phyloP scores from a whole-genome alignment of 495 filamentous ascomycete genomes.

The Lindgomyces ingoldianus region DNA sequence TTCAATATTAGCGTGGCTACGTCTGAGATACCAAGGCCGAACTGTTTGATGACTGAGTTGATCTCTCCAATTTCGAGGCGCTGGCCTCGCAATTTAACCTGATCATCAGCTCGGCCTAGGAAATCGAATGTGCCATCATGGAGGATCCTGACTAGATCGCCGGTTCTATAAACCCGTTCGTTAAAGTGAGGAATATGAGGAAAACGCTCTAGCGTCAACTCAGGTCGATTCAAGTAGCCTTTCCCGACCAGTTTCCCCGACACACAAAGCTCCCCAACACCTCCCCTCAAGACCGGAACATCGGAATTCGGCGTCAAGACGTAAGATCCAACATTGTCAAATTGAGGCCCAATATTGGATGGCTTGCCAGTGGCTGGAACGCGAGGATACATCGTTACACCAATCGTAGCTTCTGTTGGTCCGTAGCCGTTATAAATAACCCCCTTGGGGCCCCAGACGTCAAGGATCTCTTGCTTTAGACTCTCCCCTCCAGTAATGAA shows the following conservation, averaged over 20 bases:
- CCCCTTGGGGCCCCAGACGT: constrained; percentile 62
- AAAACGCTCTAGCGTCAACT: constrained; percentile 66
- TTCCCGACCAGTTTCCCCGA: constrained; percentile 83
- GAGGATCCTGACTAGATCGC: constrained; percentile 73
- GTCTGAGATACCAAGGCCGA: constrained; percentile 51
- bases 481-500: constrained; percentile 78
- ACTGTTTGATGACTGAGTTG: constrained; percentile 61
- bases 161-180: constrained; percentile 70
- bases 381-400: constrained; percentile 74
- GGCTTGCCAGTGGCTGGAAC: constrained; percentile 70
- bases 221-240: constrained; percentile 78
- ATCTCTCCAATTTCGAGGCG: constrained; percentile 78
- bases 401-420: constrained; percentile 89
- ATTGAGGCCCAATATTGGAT: constrained; percentile 82
- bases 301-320: constrained; percentile 71
- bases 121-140: constrained; percentile 73
- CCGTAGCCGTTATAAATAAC: constrained; percentile 81
- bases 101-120: constrained; percentile 73
- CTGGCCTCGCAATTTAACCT: constrained; percentile 79
- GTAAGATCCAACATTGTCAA: constrained; percentile 78
- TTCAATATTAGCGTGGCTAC: constrained; percentile 67
- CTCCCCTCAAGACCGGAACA: constrained; percentile 72
- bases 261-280: constrained; percentile 83
- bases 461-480: constrained; percentile 70
- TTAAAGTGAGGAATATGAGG: constrained; percentile 54